Percentiles rank a stretch among this genome's conserved stretches.
Evolutionary conservation across 805 yeast genomes (phyloP).

Genomic region (Zygosaccharomyces lentus): DNA sequence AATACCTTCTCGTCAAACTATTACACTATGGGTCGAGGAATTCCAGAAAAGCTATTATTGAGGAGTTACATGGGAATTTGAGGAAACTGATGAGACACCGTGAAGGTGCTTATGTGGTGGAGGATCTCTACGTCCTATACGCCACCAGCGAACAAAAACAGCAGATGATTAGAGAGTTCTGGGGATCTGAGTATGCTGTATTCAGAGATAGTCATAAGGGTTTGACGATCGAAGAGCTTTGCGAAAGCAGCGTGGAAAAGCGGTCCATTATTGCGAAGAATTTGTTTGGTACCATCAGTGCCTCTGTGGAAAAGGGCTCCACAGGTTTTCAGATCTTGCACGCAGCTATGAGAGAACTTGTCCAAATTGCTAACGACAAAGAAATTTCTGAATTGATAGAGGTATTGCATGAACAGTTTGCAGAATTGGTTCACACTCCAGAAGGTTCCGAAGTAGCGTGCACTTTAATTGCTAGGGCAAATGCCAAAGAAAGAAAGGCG

Average conservation of each 20-base stretch:
- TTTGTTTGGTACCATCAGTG: conserved; percentile 75
- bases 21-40: conserved; percentile 88
- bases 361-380: conserved; percentile 57
- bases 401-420: conserved; percentile 77
- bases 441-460: conserved; percentile 94
- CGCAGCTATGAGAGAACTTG: conserved; percentile 91
- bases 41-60: conserved; percentile 66
- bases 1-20: conserved; percentile 80
- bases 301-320: conserved; percentile 92
- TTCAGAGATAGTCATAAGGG: conserved; percentile 72
- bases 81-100: conserved; percentile 92
- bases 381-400: conserved; percentile 81
- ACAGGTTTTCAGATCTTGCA: conserved; percentile 94
- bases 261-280: conserved; percentile 69
- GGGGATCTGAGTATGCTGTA: conserved; percentile 93
- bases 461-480: conserved; percentile 71
- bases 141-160: conserved; percentile 78
- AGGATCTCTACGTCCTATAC: conserved; percentile 83
- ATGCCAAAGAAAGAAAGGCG: conserved; percentile 85
- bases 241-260: conserved; percentile 68
- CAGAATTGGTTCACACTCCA: conserved; percentile 91
- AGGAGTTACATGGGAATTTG: conserved; percentile 85
- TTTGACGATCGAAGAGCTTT: conserved; percentile 60
- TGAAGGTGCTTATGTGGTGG: conserved; percentile 97
- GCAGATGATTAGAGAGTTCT: conserved; percentile 92